phyloP scores from a whole-genome alignment of 1,284 basidiomycete species.

The Ustilago bromivora region DNA sequence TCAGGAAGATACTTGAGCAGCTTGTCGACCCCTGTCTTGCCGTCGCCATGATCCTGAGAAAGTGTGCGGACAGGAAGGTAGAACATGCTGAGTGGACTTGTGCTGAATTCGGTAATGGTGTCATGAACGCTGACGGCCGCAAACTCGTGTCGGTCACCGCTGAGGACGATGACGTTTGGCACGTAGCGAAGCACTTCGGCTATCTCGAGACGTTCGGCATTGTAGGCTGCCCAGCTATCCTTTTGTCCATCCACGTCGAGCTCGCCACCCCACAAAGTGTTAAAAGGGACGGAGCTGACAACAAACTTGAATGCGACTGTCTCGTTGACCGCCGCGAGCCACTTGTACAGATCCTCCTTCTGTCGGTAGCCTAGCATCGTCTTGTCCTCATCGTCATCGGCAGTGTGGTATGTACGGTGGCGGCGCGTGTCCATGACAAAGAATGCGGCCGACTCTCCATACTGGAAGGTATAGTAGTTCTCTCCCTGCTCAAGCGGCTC shows the following conservation, averaged over 20 bases:
- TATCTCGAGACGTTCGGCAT: constrained; percentile 74
- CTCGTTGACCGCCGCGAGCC: constrained; percentile 77
- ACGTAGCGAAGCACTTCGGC: constrained; percentile 72
- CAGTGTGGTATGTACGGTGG: constrained; percentile 74
- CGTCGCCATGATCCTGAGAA: constrained; percentile 70
- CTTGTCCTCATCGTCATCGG: constrained; percentile 71
- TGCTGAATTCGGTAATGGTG: constrained; percentile 75
- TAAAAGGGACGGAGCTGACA: constrained; percentile 82
- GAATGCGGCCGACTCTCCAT: constrained; percentile 73
- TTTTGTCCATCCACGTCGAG: constrained; percentile 74
- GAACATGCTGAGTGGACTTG: constrained; percentile 76
- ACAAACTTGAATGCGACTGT: constrained; percentile 86
- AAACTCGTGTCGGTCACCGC: constrained; percentile 81
- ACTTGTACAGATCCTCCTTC: constrained; percentile 76
- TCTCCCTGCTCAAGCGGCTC: constrained; percentile 73
- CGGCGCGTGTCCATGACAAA: constrained; percentile 83
- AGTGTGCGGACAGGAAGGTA: constrained; percentile 68
- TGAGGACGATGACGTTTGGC: constrained; percentile 77
- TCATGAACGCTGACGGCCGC: constrained; percentile 72
- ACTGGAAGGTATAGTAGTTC: constrained; percentile 74
- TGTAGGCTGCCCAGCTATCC: constrained; percentile 80
- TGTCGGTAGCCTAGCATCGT: constrained; percentile 83
- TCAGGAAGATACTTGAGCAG: constrained; percentile 75
- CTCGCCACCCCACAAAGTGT: constrained; percentile 78
- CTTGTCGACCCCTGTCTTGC: constrained; percentile 74